Evolutionary conservation across 2,329 filamentous ascomycete species (phyloP), one percentile per base, ranked within the genome.

Genomic region (Chaetomium globosum): DNA sequence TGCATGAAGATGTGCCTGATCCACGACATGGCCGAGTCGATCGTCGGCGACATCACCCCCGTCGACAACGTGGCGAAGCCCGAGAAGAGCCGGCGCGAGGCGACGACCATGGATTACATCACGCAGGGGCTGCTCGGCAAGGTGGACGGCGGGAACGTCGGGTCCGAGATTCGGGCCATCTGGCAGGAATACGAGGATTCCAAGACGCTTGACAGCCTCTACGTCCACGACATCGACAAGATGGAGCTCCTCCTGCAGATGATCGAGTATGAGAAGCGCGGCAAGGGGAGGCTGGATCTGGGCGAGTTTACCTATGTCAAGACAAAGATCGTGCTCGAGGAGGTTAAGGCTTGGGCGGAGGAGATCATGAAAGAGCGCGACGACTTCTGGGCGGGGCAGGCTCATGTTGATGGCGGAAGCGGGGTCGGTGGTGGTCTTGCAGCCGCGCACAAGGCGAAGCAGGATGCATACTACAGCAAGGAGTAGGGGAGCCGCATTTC

Each of bases 151-250:
- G 91, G 90, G 0, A 68, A 59, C 19, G 64, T 74, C 0, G 93
- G 89, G 3, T 75, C 83, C 61, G 88, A 93, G 60, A 89, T 99
- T 31, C 83, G 89, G 65, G 85, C 83, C 9, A 84, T 97, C 59
- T 99, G 95, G 92, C 89, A 96, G 74, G 95, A 99, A 78, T 99
- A 99, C 75, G 95, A 99, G 78, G 92, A 95, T 72, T 88, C 87
- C 21, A 74, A 89, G 79, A 98, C 95, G 9, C 80, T 89, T 16
- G 94, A 99, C 75, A 91, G 90, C 71, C 83, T 88, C 67, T 98
- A 94, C 69, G 95, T 99, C 52, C 95, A 99, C 76, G 95, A 99
- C 76, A 87, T 99, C 65, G 95, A 99, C 79, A 98, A 98, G 87
- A 88, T 99, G 77, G 95, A 99, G 80, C 81, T 99, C 70, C 79